phyloP scores from a whole-genome alignment of 768 basidiomycete genomes.

The Hygrocybe coccinea region DNA sequence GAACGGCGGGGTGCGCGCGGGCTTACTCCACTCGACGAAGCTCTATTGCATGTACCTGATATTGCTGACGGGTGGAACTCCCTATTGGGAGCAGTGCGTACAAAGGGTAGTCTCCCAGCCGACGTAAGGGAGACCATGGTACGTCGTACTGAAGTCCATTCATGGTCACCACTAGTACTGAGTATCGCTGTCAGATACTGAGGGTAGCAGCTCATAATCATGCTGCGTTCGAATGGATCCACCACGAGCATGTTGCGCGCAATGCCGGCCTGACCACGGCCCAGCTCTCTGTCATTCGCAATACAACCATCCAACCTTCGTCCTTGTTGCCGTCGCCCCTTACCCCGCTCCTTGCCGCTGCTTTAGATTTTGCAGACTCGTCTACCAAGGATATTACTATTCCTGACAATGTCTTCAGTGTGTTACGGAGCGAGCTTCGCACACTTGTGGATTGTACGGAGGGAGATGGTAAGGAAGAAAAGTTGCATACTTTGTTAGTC shows the following conservation, averaged over 20 bases:
- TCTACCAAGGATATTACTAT: conserved; percentile 48
- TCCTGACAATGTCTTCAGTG: conserved; percentile 35
- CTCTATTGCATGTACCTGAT: conserved; percentile 44
- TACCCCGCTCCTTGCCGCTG: conserved; percentile 45
- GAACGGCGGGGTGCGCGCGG: conserved; percentile 45
- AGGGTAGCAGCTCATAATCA: conserved; percentile 47
- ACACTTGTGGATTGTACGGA: conserved; percentile 13
- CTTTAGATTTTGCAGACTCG: conserved; percentile 55
- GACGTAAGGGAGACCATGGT: conserved; percentile 52
- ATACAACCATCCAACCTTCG: conserved; percentile 36
- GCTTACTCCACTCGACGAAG: conserved; percentile 46
- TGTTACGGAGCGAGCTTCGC: conserved; percentile 38
- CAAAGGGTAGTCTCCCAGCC: conserved; percentile 42
- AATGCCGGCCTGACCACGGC: conserved; percentile 46
- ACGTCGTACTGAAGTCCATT: conserved; percentile 6
- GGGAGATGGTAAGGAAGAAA: conserved; percentile 21
- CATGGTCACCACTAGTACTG: neutral
- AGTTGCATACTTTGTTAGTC: conserved; percentile 44
- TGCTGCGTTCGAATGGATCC: conserved; percentile 53
- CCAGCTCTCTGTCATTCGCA: conserved; percentile 54
- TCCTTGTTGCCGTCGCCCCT: conserved; percentile 35
- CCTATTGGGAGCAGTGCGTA: conserved; percentile 46
- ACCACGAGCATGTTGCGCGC: conserved; percentile 49
- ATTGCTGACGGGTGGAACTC: conserved; percentile 49
- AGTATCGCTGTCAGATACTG: conserved; percentile 36